phyloP scores from a whole-genome alignment of 176 grass and related monocot genomes.

The Avena eriantha region DNA sequence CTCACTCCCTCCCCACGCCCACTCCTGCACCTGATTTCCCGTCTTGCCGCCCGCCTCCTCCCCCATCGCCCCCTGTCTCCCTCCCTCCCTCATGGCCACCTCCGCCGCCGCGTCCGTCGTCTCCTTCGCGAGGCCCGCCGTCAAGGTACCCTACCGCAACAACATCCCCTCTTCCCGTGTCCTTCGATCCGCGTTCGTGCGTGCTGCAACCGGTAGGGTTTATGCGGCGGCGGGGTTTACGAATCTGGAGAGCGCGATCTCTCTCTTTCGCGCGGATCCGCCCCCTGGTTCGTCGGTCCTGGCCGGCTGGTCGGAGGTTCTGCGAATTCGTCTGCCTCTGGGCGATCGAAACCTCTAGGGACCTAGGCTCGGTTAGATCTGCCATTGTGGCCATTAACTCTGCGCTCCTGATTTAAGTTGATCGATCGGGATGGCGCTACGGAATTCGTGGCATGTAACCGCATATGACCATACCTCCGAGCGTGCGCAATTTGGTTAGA shows the following conservation, averaged over 20 bases:
- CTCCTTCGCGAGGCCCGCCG: slow-evolving; percentile 48
- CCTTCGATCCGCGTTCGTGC: too few species aligned
- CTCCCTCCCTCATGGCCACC: slow-evolving; percentile 45
- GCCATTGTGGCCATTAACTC: background rate
- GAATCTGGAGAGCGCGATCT: too few species aligned
- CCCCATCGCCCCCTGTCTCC: background rate
- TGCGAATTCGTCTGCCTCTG: background rate
- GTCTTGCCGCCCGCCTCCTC: background rate
- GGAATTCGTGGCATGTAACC: too few species aligned
- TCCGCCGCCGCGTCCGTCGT: slow-evolving; percentile 45
- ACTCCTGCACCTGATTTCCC: background rate
- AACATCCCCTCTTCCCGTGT: too few species aligned
- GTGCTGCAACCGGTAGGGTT: too few species aligned
- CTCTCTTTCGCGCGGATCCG: too few species aligned
- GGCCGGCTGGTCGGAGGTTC: background rate
- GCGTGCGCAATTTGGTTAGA: too few species aligned
- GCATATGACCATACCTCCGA: too few species aligned
- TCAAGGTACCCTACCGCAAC: slow-evolving; percentile 36
- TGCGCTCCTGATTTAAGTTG: background rate
- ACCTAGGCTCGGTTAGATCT: background rate
- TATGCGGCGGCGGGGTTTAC: too few species aligned
- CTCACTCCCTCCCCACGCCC: background rate
- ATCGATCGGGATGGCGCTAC: background rate
- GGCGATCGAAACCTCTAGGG: background rate
- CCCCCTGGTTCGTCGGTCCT: background rate